phyloP scores from a whole-genome alignment of 345 rosid genomes.

The Acer negundo region DNA sequence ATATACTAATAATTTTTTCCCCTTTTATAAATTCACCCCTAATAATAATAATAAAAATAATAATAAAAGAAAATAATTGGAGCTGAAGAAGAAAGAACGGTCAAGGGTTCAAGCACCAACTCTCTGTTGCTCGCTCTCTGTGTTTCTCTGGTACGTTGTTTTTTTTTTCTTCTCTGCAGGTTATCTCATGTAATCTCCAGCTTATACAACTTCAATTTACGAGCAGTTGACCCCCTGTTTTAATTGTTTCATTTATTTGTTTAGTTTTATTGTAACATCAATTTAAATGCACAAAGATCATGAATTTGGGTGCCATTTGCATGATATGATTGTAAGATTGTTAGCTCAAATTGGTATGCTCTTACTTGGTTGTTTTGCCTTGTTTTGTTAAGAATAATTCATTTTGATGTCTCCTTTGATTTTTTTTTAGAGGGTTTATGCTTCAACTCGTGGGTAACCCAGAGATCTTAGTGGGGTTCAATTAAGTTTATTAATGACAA shows the following conservation, averaged over 20 bases:
- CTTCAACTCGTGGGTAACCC: constrained; percentile 18
- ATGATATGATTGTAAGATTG: background rate
- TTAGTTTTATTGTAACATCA: background rate
- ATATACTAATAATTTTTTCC: too few species aligned
- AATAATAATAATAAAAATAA: background rate
- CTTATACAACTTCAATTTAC: background rate
- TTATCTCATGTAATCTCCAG: background rate
- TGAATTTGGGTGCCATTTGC: constrained; percentile 1
- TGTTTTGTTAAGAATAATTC: background rate
- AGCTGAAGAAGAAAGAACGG: background rate
- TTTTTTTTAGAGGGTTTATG: constrained; percentile 21
- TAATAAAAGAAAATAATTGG: background rate
- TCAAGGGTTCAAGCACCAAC: constrained; percentile 14
- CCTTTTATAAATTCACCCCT: too few species aligned
- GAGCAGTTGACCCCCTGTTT: background rate
- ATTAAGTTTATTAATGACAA: constrained; percentile 20
- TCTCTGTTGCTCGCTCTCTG: background rate
- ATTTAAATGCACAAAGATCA: background rate
- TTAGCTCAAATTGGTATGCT: background rate
- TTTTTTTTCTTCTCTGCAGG: background rate
- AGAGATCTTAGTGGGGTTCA: constrained; percentile 11
- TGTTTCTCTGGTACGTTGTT: constrained; percentile 8
- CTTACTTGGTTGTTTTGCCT: background rate
- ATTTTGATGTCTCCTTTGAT: background rate
- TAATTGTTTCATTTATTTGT: background rate